Base-by-base conservation (phyloP, 768 basidiomycete species). In the Harrya chromipes region DNA sequence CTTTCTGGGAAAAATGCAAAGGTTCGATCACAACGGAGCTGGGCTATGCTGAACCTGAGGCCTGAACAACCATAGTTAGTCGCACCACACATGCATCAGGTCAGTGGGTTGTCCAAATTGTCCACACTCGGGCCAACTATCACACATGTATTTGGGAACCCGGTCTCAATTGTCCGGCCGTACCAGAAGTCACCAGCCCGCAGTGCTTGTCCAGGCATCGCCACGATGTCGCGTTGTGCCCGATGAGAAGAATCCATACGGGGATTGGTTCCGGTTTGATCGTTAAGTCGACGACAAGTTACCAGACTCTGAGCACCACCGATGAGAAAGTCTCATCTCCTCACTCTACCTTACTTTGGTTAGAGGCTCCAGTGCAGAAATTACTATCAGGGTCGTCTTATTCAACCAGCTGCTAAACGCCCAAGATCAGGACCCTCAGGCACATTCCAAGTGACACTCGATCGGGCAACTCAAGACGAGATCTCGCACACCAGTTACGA, bases 341-440 rank as follows among this genome's bases (percentile, higher is more conserved):
- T 39, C 50, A 56, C 55, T 50, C 52, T 63, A 46, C 33, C 68
- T 62, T 50, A 54, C 60, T 68, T 67, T 68, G 68, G 67, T 65
- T 64, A 68, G 58, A 54, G 45, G 38, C 23, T 31, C 42, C 39
- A 46, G 37, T 52, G 49, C 48, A 53, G 49, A 53, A 61, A 40
- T 53, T 53, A 51, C 47, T 19, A 34, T 60, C 65, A 67, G 66
- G 67, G 59, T 60, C 62, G 20, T 42, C 43, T 52, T 50, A 61
- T 49, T 49, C 58, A 52, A 48, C 44, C 27, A 46, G 48, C 47
- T 50, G 38, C 44, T 57, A 48, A 50, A 52, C 44, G 47, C 57
- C 24, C 53, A 54, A 63, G 59, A 61, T 68, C 62, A 66, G 61
- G 58, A 43, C 43, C 31, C 54, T 64, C 66, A 68, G 68, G 67